Base-by-base conservation (phyloP, 768 basidiomycete species). In the Hypholoma fasciculare region DNA sequence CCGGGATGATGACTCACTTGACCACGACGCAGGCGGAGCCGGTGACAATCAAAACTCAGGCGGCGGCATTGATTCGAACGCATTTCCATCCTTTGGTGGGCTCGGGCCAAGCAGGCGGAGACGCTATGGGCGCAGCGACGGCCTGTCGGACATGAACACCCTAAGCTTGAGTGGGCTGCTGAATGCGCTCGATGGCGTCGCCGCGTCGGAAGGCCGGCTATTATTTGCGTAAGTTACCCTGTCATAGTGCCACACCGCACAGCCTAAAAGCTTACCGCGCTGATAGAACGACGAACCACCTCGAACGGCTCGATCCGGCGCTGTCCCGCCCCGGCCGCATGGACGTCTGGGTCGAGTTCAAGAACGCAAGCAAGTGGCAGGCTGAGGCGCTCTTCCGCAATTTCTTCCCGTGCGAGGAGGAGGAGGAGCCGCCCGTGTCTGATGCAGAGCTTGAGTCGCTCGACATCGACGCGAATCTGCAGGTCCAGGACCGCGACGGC, bases 321-420 rank as follows among this genome's bases (percentile, higher is more conserved):
- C 83, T 96, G 11, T 90, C 88, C n/a, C 88, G 94, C 53, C 92
- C 94, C 5, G 94, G 94, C 16, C 88, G 90, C 27, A 91, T 92
- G 89, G 94, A 96, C 66, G 90, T 96, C 7, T 92, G 91, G 87
- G 82, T 96, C 47, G 90, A 94, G 71, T 96, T 96, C 78, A 90
- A 87, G 77, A 87, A 90, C 60, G 89, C 94, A 36, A 88, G 85
- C 59, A 87, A 87, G 63, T 88, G 87, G 83, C 92, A 95, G 68
- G 91, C 91, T 0, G 90, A 94, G 71, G 85, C 85, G 19, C 79
- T 94, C 42, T 94, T 93, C 84, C 83, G 88, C 60, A 94, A 94
- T 73, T 94, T 94, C 76, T 94, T 94, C 87, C 92, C 92, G 0
- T 89, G 84, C 14, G 77, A 83, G 9, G 89, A 90, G 14, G 69